These are phyloP conservation scores for Phytophthora fragariaefolia DNA, from an alignment of 352 stramenopile genomes.

Conservation along the genomic window DNA sequence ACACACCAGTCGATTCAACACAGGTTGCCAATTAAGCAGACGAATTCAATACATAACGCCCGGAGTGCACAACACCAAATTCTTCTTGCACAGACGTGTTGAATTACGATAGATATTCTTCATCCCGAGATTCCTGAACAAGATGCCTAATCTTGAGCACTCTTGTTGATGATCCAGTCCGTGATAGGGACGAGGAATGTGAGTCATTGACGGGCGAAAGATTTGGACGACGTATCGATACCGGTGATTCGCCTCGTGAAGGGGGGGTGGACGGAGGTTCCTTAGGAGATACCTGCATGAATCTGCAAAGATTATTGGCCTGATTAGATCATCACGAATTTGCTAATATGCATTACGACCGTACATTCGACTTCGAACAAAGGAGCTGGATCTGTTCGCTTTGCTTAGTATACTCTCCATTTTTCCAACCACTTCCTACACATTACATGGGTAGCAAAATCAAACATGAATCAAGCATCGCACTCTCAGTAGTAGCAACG, in stretches of 20 bases:
- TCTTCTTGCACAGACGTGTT: background rate
- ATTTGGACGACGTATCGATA: background rate
- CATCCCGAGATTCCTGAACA: slow-evolving; percentile 76
- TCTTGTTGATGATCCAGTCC: slow-evolving; percentile 36
- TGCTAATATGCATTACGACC: background rate
- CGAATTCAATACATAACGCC: background rate
- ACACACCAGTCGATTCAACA: background rate
- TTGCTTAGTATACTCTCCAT: slow-evolving; percentile 56
- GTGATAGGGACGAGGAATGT: slow-evolving; percentile 21
- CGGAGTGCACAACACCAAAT: background rate
- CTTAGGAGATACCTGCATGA: slow-evolving; percentile 20
- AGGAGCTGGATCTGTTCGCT: slow-evolving; percentile 23
- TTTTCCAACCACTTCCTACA: slow-evolving; percentile 42
- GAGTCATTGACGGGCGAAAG: slow-evolving; percentile 7
- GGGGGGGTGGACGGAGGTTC: background rate
- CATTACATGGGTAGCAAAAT: background rate
- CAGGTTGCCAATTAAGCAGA: background rate
- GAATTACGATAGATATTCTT: slow-evolving; percentile 70
- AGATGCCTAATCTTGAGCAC: slow-evolving; percentile 75
- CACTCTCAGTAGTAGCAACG: too few species aligned
- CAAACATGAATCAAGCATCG: too few species aligned
- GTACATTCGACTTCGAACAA: slow-evolving; percentile 35
- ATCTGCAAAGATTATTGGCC: slow-evolving; percentile 12
- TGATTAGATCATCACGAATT: background rate
- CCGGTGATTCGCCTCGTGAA: slow-evolving; percentile 11